A percentile compares a stretch with the other conserved stretches of the same genome.
These are phyloP conservation scores for Pyrenochaeta sp. DNA, from an alignment of 2,329 filamentous ascomycete species.

Conservation along the genomic window DNA sequence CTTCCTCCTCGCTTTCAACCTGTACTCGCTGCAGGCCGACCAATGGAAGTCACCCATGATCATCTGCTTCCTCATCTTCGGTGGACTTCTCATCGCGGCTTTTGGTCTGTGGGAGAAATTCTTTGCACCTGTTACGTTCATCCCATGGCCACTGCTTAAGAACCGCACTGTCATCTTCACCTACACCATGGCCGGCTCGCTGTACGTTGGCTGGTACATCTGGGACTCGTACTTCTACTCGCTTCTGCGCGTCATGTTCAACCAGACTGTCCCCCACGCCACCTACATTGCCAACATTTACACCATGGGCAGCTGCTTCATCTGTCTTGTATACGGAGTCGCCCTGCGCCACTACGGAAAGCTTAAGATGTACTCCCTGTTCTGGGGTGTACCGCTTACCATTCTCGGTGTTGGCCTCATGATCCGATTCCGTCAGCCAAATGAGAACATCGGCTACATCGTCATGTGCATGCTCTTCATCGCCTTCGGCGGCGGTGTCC, in stretches of 20 bases:
- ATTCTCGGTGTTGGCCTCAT: slow-evolving; percentile 48
- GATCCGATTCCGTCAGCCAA: slow-evolving; percentile 50
- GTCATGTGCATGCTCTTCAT: slow-evolving; percentile 50
- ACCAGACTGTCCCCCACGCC: slow-evolving; percentile 42
- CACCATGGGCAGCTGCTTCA: slow-evolving; percentile 48
- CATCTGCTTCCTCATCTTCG: slow-evolving; percentile 54
- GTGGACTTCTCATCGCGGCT: slow-evolving; percentile 44
- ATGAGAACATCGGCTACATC: slow-evolving; percentile 45
- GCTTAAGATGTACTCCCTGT: slow-evolving; percentile 40
- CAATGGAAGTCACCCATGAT: slow-evolving; percentile 50
- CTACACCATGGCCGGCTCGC: slow-evolving; percentile 57
- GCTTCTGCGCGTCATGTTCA: slow-evolving; percentile 51
- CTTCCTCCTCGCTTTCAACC: slow-evolving; percentile 73
- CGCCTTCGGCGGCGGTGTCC: slow-evolving; percentile 43
- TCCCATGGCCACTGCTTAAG: slow-evolving; percentile 58
- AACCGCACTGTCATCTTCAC: slow-evolving; percentile 63
- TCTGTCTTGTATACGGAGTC: slow-evolving; percentile 40
- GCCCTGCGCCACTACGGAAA: slow-evolving; percentile 40
- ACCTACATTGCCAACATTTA: slow-evolving; percentile 54
- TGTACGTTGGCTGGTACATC: slow-evolving; percentile 46
- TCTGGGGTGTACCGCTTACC: slow-evolving; percentile 41
- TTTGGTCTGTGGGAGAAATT: slow-evolving; percentile 55
- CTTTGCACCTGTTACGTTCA: slow-evolving; percentile 51
- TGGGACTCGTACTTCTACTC: slow-evolving; percentile 56
- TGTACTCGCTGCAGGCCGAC: slow-evolving; percentile 52